Percentiles rank a stretch among this genome's conserved stretches.
Evolutionary conservation across 2,329 filamentous ascomycete genomes (phyloP).

Genomic region (Fusarium penzigii): DNA sequence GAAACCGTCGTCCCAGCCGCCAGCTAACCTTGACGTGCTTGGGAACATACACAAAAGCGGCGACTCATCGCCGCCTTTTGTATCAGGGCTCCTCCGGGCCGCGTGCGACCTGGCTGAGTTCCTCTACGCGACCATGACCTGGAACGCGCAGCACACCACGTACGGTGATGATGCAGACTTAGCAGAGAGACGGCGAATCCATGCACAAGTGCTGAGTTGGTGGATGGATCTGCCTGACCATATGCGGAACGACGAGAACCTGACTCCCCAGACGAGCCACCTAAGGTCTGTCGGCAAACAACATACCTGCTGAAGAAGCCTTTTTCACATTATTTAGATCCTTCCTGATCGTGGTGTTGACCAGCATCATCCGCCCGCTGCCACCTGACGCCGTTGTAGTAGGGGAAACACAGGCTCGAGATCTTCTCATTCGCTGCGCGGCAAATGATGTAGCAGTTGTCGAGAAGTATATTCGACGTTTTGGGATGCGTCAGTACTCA

Average conservation of each 20-base stretch:
- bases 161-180: conserved; percentile 8
- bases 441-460: conserved; percentile 5
- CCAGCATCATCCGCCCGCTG: conserved; percentile 10
- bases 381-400: conserved; percentile 8
- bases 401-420: conserved; percentile 2
- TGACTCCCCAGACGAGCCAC: conserved; percentile 15
- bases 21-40: conserved; percentile 10
- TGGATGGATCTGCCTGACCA: conserved; percentile 5
- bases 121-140: conserved; percentile 14
- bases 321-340: conserved; percentile 4
- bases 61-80: conserved; percentile 7
- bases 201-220: conserved; percentile 6
- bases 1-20: neutral
- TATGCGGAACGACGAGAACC: conserved; percentile 14
- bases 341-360: conserved; percentile 13
- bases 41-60: conserved; percentile 2
- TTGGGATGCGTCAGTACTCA: conserved; percentile 12
- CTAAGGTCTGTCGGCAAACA: conserved; percentile 5
- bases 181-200: conserved; percentile 1
- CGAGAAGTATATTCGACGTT: conserved; percentile 9
- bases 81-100: conserved; percentile 7
- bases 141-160: conserved; percentile 3
- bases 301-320: neutral
- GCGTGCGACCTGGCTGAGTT: conserved; percentile 16
- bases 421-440: conserved; percentile 10